Base-by-base conservation (phyloP, 2,329 filamentous ascomycete genomes). In the Pseudocercospora macadamiae region DNA sequence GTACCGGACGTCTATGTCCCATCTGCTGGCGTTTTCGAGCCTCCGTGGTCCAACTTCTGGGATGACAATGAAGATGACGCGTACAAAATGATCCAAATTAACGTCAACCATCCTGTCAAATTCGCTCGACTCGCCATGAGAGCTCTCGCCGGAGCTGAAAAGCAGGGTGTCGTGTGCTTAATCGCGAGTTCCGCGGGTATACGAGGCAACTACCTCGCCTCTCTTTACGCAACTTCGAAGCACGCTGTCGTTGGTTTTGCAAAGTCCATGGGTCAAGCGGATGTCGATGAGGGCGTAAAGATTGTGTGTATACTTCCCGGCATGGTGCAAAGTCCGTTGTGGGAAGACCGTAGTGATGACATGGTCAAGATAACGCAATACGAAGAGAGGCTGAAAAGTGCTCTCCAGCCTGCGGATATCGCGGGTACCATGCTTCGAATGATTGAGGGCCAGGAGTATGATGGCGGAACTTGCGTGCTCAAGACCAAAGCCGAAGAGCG, bases 261-360 rank as follows among this genome's bases (percentile, higher is more conserved):
- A n/a, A 73, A 75, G 3, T 76, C 74, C 1, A 75, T 76, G 0
- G 76, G 76, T 0, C 75, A 78, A 49, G 77, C 78, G 49, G 78
- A 79, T 59, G 75, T 77, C 0, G 71, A 71, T 2, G 63, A 75
- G 1, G 77, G 78, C 2, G 55, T 78, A 2, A 71, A 76, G 3
- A 70, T 79, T 28, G 77, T 78, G 42, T 73, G 72, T 1, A 69
- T 73, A 12, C 67, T 68, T 26, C 71, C 70, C 1, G 70, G 70
- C 8, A 55, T 64, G 42, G 62, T 64, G 3, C 62, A 64, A 42
- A 57, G 47, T 48, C 62, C 62, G 4, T 44, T 62, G 26, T 76
- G 70, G 62, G 73, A 74, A 30, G 76, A 64, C 72, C 18, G 75
- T 74, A 5, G 73, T 71, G 36, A 76, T 68, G 53, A 66, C 21